phyloP scores from a whole-genome alignment of 2,329 filamentous ascomycete species.

The Ciborinia camelliae region DNA sequence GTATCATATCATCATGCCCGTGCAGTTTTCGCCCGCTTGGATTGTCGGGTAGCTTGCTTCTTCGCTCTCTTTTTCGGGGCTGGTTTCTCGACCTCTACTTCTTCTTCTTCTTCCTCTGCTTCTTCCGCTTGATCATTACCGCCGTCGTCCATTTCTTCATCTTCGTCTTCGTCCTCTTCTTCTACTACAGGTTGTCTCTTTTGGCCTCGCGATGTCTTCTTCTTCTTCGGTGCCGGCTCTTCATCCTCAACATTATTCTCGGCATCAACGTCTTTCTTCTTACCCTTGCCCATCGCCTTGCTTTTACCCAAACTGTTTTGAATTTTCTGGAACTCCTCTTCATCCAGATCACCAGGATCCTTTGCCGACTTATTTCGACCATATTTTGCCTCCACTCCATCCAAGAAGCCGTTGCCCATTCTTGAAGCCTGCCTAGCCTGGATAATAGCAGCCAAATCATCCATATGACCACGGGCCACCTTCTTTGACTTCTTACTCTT shows the following conservation, averaged over 20 bases:
- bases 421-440: slow-evolving; percentile 65
- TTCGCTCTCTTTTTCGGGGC: background rate
- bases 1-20: slow-evolving; percentile 7
- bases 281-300: slow-evolving; percentile 41
- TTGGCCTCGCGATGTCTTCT: slow-evolving; percentile 8
- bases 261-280: slow-evolving; percentile 20
- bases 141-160: background rate
- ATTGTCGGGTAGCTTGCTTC: slow-evolving; percentile 1
- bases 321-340: slow-evolving; percentile 53
- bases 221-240: background rate
- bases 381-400: slow-evolving; percentile 72
- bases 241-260: slow-evolving; percentile 14
- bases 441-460: slow-evolving; percentile 70
- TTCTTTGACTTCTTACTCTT: slow-evolving; percentile 48
- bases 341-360: slow-evolving; percentile 58
- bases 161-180: slow-evolving; percentile 3
- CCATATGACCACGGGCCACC: slow-evolving; percentile 42
- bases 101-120: slow-evolving; percentile 10
- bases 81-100: slow-evolving; percentile 4
- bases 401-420: slow-evolving; percentile 61
- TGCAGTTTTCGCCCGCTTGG: slow-evolving; percentile 3
- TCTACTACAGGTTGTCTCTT: slow-evolving; percentile 6
- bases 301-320: background rate
- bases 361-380: slow-evolving; percentile 51
- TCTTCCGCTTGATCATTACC: slow-evolving; percentile 5